These are phyloP conservation scores for Paradendryphiella salina DNA, from an alignment of 2,329 filamentous ascomycete species.

Conservation along the genomic window DNA sequence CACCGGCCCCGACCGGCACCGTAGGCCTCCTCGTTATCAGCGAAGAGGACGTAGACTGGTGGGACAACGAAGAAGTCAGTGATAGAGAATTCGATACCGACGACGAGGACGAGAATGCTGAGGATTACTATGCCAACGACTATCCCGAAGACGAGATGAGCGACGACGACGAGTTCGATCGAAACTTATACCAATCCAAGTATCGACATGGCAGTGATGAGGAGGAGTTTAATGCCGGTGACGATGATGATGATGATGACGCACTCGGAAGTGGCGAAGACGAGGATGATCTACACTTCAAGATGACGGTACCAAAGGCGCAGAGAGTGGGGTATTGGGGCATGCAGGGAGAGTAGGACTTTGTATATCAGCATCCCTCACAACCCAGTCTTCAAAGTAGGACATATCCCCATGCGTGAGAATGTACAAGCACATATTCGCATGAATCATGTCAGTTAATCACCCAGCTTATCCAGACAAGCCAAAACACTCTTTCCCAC, in stretches of 20 bases:
- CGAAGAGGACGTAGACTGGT: conserved; percentile 58
- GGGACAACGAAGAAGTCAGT: conserved; percentile 60
- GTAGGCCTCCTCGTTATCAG: conserved; percentile 55
- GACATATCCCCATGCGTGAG: too few relatives aligned
- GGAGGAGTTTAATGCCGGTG: conserved; percentile 42
- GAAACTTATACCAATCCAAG: conserved; percentile 46
- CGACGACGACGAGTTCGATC: conserved; percentile 67
- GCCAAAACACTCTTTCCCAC: too few relatives aligned
- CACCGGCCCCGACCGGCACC: conserved; percentile 33
- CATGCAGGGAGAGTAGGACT: conserved; percentile 18
- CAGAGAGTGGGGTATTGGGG: conserved; percentile 34
- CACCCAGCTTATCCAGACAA: too few relatives aligned
- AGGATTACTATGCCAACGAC: conserved; percentile 77
- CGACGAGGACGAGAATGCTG: conserved; percentile 68
- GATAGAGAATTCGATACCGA: conserved; percentile 61
- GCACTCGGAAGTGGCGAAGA: conserved; percentile 33
- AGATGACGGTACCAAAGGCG: conserved; percentile 33
- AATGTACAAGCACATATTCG: too few relatives aligned
- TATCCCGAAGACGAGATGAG: conserved; percentile 80
- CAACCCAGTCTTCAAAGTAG: too few relatives aligned
- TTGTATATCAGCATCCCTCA: too few relatives aligned
- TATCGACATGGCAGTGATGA: conserved; percentile 48
- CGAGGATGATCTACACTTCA: conserved; percentile 37
- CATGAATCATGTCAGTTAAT: too few relatives aligned
- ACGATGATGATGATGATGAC: conserved; percentile 23